A percentile compares a stretch with the other conserved stretches of the same genome.
Conservation (phyloP, 1,139 yeast species). For the Pneumocystis jirovecii region DNA sequence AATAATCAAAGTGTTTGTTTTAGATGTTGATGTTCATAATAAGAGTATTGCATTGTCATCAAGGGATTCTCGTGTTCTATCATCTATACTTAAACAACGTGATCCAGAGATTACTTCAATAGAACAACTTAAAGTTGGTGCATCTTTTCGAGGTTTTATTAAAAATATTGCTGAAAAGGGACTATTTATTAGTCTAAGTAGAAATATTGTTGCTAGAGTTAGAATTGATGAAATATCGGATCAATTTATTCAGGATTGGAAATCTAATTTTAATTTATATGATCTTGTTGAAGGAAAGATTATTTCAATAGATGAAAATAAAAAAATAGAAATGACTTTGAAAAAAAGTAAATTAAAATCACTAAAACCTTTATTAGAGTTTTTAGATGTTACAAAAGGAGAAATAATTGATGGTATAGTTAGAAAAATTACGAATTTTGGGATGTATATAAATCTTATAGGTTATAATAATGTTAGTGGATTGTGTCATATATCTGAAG, state of each 20-base stretch:
- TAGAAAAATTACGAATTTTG: conserved; percentile 50
- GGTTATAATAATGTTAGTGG: conserved; percentile 68
- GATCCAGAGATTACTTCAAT: conserved; percentile 39
- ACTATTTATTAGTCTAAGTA: conserved; percentile 61
- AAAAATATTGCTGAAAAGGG: conserved; percentile 66
- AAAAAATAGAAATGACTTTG: conserved; percentile 59
- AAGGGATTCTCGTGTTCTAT: conserved; percentile 5
- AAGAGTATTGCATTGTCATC: conserved; percentile 25
- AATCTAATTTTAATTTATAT: conserved; percentile 50
- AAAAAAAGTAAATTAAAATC: conserved; percentile 57
- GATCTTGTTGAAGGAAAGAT: conserved; percentile 71
- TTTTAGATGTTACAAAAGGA: conserved; percentile 54
- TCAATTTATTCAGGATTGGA: conserved; percentile 74
- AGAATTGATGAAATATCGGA: conserved; percentile 74
- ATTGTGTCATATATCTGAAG: conserved; percentile 67
- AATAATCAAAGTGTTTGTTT: conserved; percentile 35
- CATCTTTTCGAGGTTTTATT: conserved; percentile 63
- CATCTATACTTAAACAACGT: conserved; percentile 15
- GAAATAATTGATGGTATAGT: conserved; percentile 68
- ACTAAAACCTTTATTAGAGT: conserved; percentile 22
- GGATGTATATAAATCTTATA: conserved; percentile 73
- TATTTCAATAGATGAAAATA: conserved; percentile 41
- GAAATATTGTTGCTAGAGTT: conserved; percentile 62
- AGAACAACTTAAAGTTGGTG: conserved; percentile 52
- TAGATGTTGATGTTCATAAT: conserved; percentile 17